Base-by-base conservation (phyloP, 2,329 filamentous ascomycete genomes). In the Berkeleyomyces basicola region DNA sequence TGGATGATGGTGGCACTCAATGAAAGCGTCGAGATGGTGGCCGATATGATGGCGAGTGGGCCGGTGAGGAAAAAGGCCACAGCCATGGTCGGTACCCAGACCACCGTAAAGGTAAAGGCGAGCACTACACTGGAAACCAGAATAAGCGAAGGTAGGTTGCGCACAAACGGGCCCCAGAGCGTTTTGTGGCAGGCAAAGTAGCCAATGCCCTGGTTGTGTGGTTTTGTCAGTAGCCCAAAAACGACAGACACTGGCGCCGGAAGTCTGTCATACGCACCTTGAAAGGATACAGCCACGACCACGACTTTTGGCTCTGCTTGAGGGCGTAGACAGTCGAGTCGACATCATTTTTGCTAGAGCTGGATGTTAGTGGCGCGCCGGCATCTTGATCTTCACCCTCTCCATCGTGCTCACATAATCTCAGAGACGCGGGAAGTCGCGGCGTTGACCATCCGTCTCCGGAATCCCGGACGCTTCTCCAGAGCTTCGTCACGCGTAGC, bases 61-160 rank as follows among this genome's bases (percentile, higher is more conserved):
- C 92, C 92, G 67, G 90, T 92, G 66, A 95, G 87, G 68, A 96
- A 84, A 60, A 90, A 80, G 53, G 96, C 80, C 11, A 96, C 73
- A 0, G 90, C 87, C 33, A 90, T 81, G 76, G 96, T 92, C 0
- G 92, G 92, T 7, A 85, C 70, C 71, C 96, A 96, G 58, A 90
- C 87, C 71, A 96, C 84, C 68, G 87, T 76, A 74, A 97, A 96
- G 89, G 96, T 95, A 72, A 82, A 78, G 9, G 78, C 77, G 1
- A 91, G 85, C 55, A 96, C 84, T 53, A 82, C 81, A 7, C 85
- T 72, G 11, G 88, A 90, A 1, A 96, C 79, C 1, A 80, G 78
- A 59, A 95, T 67, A 37, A 86, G 90, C 2, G 81, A 80, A 1
- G 76, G 71, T 53, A 85, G 71, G 64, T 78, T 78, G 5, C 77